Percentiles rank a stretch among this genome's conserved stretches.
Evolutionary conservation across 495 filamentous ascomycete species (phyloP).

Genomic region (Penicillium chermesinum): DNA sequence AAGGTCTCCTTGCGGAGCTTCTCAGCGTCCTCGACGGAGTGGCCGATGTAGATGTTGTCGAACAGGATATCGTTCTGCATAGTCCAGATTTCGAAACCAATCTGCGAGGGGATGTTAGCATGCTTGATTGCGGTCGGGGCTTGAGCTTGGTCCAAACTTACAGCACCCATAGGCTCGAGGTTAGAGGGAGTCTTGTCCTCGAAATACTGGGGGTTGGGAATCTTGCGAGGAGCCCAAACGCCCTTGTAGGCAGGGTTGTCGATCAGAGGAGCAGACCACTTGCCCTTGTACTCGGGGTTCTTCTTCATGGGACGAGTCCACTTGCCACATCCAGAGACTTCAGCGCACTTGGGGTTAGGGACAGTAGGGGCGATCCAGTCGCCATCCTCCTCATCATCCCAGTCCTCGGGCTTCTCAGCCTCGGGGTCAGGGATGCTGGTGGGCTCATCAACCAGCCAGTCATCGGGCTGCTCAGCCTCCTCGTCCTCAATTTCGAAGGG

Average conservation of each 20-base stretch:
- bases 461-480: constrained; percentile 84
- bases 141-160: constrained; percentile 47
- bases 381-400: constrained; percentile 99
- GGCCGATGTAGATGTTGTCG: constrained; percentile 99
- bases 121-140: constrained; percentile 8
- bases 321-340: constrained; percentile 87
- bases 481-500: constrained; percentile 93
- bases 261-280: constrained; percentile 89
- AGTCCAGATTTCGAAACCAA: constrained; percentile 99
- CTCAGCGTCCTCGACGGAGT: constrained; percentile 90
- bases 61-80: constrained; percentile 99
- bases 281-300: constrained; percentile 98
- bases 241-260: constrained; percentile 99
- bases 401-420: constrained; percentile 97
- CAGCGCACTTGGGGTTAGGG: constrained; percentile 91
- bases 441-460: constrained; percentile 95
- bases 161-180: constrained; percentile 95
- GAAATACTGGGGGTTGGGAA: constrained; percentile 92
- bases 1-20: constrained; percentile 89
- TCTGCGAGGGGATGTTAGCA: constrained; percentile 37
- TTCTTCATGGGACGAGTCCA: constrained; percentile 90
- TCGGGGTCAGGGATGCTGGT: constrained; percentile 86
- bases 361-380: constrained; percentile 95
- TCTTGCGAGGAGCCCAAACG: constrained; percentile 89
- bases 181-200: constrained; percentile 97